Evolutionary conservation across 2,329 filamentous ascomycete species (phyloP).

Genomic region (Hypomyces perniciosus): DNA sequence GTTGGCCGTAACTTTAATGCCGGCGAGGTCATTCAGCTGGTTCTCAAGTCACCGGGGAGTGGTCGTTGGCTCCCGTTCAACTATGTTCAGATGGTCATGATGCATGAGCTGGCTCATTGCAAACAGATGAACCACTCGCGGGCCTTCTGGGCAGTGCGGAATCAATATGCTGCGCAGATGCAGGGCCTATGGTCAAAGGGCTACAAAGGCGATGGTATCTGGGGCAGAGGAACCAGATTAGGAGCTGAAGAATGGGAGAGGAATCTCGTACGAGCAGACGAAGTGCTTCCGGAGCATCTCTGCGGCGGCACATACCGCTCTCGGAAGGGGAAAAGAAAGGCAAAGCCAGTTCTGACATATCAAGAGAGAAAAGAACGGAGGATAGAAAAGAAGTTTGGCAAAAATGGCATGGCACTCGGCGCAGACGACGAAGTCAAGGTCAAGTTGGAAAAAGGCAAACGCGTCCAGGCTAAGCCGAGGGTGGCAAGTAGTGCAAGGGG

Average conservation of each 20-base stretch:
- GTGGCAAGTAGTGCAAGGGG: slow-evolving; percentile 71
- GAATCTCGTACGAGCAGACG: slow-evolving; percentile 45
- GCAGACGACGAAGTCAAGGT: slow-evolving; percentile 61
- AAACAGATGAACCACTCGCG: slow-evolving; percentile 87
- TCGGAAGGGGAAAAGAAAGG: slow-evolving; percentile 49
- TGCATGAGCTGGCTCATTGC: slow-evolving; percentile 85
- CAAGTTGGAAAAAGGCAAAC: slow-evolving; percentile 61
- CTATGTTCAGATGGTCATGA: slow-evolving; percentile 92
- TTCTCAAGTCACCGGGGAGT: slow-evolving; percentile 60
- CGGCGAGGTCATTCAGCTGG: slow-evolving; percentile 80
- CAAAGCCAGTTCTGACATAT: slow-evolving; percentile 52
- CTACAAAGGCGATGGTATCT: slow-evolving; percentile 78
- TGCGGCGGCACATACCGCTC: slow-evolving; percentile 76
- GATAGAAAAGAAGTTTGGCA: slow-evolving; percentile 72
- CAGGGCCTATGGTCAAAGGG: slow-evolving; percentile 60
- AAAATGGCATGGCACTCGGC: slow-evolving; percentile 61
- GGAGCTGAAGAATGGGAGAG: slow-evolving; percentile 53
- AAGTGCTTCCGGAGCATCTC: slow-evolving; percentile 61
- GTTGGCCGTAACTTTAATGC: slow-evolving; percentile 87
- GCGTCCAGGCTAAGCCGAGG: slow-evolving; percentile 58
- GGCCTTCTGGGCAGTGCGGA: slow-evolving; percentile 74
- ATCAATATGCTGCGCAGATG: slow-evolving; percentile 67
- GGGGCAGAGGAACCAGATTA: slow-evolving; percentile 66
- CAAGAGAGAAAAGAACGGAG: slow-evolving; percentile 66
- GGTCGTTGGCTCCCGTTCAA: slow-evolving; percentile 73